Conservation (phyloP, 1,139 yeast genomes). For the Saccharomyces pastorianus region DNA sequence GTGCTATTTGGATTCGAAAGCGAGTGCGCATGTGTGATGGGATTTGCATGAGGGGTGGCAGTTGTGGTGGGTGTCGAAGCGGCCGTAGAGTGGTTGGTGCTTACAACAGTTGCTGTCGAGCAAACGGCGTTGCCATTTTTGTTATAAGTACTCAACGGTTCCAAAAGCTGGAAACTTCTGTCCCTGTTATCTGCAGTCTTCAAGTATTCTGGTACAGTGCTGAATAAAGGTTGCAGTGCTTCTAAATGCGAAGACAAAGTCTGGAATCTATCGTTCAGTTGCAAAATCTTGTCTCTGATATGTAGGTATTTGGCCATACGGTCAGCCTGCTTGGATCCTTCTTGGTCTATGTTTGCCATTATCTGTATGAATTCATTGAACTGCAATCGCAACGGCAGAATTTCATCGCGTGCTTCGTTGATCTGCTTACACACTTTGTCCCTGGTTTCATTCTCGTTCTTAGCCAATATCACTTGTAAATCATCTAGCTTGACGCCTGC, state of each 20-base stretch:
- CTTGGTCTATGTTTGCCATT: constrained; percentile 19
- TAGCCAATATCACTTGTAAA: constrained; percentile 14
- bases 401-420: constrained; percentile 13
- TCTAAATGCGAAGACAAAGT: constrained; percentile 20
- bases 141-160: constrained; percentile 12
- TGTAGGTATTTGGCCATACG: not conserved
- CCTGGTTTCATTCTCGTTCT: constrained; percentile 9
- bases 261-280: constrained; percentile 19
- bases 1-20: constrained; percentile 10
- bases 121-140: constrained; percentile 11
- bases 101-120: constrained; percentile 22
- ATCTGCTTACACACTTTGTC: constrained; percentile 10
- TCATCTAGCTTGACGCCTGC: constrained; percentile 14
- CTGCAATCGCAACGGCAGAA: constrained; percentile 25
- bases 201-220: constrained; percentile 20
- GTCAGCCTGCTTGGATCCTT: not conserved
- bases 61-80: constrained; percentile 9
- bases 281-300: constrained; percentile 19
- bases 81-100: constrained; percentile 14
- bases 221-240: constrained; percentile 23
- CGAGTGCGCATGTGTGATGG: not conserved
- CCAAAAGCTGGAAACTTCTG: constrained; percentile 23
- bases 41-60: constrained; percentile 9
- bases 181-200: constrained; percentile 13
- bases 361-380: constrained; percentile 25